Evolutionary conservation across 805 yeast genomes (phyloP), one percentile per base, ranked within the genome.

Genomic region (Cyberlindnera misumaiensis): DNA sequence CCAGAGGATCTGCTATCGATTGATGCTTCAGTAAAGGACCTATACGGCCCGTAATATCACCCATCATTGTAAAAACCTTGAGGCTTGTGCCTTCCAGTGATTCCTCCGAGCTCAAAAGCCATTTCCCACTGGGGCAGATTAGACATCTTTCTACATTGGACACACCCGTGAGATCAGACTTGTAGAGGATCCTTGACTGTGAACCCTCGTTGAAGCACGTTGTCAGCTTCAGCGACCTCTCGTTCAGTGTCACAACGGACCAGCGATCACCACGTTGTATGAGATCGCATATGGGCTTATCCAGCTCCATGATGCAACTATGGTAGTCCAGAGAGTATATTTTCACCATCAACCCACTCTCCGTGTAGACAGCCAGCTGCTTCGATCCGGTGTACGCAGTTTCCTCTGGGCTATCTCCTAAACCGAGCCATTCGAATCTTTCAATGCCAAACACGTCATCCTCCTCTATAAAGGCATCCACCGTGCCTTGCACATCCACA

Each of bases 371-470:
- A 6, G 45, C 32, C 0, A 48, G 11, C 35, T 48, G 52, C 14
- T 48, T 50, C 3, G 43, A 36, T 3, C 48, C 46, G 3, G 16
- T 30, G 25, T 49, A 49, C 3, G 47, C 51, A 4, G 51, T 45
- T 13, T 49, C 47, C n/a, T n/a, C 22, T 5, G 32, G 40, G 6
- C 18, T 30, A 1, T 10, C 15, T 2, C 44, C 42, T 1, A 31
- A 22, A 10, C 24, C 20, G 8, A 50, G 34, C 54, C 54, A 50
- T 20, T 43, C 33, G 7, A 50, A 44, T 5, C 22, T 38, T 15
- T 41, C 44, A 8, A 50, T 41, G 1, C 49, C 54, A 38, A 48
- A 46, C 5, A 48, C 25, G 5, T 41, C 46, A 30, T 45, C 51
- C 26, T 47, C 55, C 11, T 9, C 15, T 8, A 50, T 44, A n/a